Percentiles rank a stretch among this genome's conserved stretches.
phyloP scores from a whole-genome alignment of 2,329 filamentous ascomycete genomes.

The Pestalotiopsis sp. region DNA sequence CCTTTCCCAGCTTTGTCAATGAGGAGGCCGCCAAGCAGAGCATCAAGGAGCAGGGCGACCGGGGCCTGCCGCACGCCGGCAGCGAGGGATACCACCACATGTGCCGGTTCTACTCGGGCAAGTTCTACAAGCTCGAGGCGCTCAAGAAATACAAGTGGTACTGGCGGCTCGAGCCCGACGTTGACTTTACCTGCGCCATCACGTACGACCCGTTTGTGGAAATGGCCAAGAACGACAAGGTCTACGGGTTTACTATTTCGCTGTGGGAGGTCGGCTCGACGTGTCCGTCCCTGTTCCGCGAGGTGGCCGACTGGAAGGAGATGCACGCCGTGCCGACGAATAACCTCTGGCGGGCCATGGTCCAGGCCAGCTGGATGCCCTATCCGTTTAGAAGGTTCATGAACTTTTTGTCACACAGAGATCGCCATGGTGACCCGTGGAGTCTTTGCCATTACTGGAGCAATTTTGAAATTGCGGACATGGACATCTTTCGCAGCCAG shows the following conservation, averaged over 20 bases:
- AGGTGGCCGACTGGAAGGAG: slow-evolving; percentile 42
- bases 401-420: slow-evolving; percentile 37
- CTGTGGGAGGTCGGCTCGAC: slow-evolving; percentile 44
- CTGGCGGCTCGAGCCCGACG: slow-evolving; percentile 47
- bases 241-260: slow-evolving; percentile 46
- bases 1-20: slow-evolving; percentile 38
- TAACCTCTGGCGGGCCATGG: slow-evolving; percentile 41
- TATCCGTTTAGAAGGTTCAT: slow-evolving; percentile 41
- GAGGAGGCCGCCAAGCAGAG: slow-evolving; percentile 29
- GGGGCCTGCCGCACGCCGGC: slow-evolving; percentile 38
- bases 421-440: slow-evolving; percentile 42
- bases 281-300: slow-evolving; percentile 43
- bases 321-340: slow-evolving; percentile 33
- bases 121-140: slow-evolving; percentile 44
- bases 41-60: slow-evolving; percentile 34
- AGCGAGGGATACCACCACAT: slow-evolving; percentile 44
- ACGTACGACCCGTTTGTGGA: slow-evolving; percentile 50
- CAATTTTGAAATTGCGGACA: slow-evolving; percentile 49
- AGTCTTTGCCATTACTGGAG: slow-evolving; percentile 50
- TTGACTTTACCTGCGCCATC: slow-evolving; percentile 45
- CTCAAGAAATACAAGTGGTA: slow-evolving; percentile 47
- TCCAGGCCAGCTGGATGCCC: slow-evolving; percentile 42
- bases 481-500: slow-evolving; percentile 44
- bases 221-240: slow-evolving; percentile 44
- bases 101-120: slow-evolving; percentile 45